Evolutionary conservation across 371 early-diverging fungal genomes (phyloP).

Genomic region (Capillidium heterosporum): DNA sequence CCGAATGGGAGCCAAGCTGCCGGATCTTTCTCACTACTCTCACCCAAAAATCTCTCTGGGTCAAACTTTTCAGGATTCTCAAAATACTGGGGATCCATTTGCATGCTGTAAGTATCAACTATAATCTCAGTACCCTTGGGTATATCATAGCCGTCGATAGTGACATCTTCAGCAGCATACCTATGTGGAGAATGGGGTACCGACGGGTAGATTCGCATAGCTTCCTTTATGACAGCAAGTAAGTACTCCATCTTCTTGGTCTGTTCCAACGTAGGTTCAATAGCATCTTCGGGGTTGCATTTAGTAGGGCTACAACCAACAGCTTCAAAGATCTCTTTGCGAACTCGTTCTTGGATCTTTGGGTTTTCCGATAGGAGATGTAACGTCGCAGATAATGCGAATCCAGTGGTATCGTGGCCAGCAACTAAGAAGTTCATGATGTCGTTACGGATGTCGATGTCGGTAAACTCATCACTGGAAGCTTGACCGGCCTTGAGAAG

Average conservation of each 20-base stretch:
- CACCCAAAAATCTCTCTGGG: slow-evolving; percentile 2
- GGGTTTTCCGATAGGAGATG: slow-evolving; percentile 12
- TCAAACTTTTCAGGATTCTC: background rate
- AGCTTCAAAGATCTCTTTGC: slow-evolving; percentile 10
- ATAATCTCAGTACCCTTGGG: background rate
- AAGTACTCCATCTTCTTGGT: background rate
- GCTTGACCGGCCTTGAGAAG: background rate
- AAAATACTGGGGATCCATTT: background rate
- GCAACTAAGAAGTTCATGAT: slow-evolving; percentile 2
- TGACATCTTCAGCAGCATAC: background rate
- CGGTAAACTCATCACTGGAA: background rate
- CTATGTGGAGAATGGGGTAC: background rate
- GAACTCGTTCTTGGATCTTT: slow-evolving; percentile 9
- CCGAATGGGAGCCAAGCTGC: slow-evolving; percentile 4
- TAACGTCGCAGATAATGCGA: slow-evolving; percentile 12
- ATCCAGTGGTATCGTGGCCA: slow-evolving; percentile 17
- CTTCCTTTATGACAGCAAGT: background rate
- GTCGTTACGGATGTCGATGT: background rate
- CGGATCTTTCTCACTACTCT: background rate
- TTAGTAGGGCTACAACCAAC: slow-evolving; percentile 6
- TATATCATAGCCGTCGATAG: background rate
- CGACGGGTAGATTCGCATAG: background rate
- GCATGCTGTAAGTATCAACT: background rate
- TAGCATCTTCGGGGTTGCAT: background rate
- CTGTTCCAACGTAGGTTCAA: background rate